Evolutionary conservation across 352 stramenopile genomes (phyloP), one percentile per base, ranked within the genome.

Genomic region (Phytophthora pistaciae): DNA sequence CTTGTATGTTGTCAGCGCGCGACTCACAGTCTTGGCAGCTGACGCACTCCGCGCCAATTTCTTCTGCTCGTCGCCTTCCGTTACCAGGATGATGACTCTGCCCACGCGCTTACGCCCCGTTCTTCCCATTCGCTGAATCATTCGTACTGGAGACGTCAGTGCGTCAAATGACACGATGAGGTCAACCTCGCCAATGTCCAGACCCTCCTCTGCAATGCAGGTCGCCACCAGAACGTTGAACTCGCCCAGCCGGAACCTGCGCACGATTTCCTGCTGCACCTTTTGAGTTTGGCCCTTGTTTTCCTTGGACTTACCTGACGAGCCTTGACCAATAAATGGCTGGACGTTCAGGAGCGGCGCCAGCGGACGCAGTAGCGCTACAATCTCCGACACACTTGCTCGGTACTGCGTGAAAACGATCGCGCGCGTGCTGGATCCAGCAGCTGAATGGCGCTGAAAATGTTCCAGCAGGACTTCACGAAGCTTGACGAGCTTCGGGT

Each of bases 351-450:
- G 64, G n/a, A 97, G 72, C 31, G 83, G 88, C 20, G 84, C 67
- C 18, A 95, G 74, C 14, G 82, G 76, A 2, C 75, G 70, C 14
- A 98, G 66, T 21, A 97, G 70, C 5, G 70, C 73, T 2, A 98
- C 91, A 64, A 99, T 99, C 70, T 99, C 96, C 5, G 76, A 81
- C 1, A 99, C 97, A 61, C 91, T 98, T 46, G 93, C 91, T 65
- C 98, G 89, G 73, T 96, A 98, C 67, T 99, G 95, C 7, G 97
- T 98, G 76, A 99, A 99, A 4, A 99, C 96, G 64, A 99, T 99
- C 5, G 92, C 97, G 11, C 97, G 82, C 5, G 97, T 99, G 40
- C 86, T 98, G 38, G 85, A 94, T 27, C 79, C 69, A 0, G 79
- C 87, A 6, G 68, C 68, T 3, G 79, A 63, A 72, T 97, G 88